A percentile compares a stretch with the other conserved stretches of the same genome.
Conservation (phyloP, 176 grass and related monocot species). For the Oryza meyeriana region DNA sequence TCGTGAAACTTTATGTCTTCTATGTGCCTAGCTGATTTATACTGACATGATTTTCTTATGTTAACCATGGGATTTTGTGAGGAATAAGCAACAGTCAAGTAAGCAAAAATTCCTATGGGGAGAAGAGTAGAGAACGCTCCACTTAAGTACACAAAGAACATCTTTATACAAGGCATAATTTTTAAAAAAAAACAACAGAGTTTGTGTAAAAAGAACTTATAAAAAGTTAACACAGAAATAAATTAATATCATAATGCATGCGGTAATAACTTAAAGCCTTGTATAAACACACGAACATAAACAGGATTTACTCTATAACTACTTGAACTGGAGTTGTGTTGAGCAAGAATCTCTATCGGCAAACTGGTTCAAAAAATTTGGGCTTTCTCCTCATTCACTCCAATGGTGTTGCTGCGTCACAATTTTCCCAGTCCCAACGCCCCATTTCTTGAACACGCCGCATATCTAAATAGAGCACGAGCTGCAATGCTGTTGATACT, state of each 20-base stretch:
- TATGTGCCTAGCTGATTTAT: no score
- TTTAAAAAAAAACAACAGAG: background rate
- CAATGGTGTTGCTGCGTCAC: background rate
- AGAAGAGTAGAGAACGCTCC: no score
- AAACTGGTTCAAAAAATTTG: background rate
- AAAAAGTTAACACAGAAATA: background rate
- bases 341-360: background rate
- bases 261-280: no score
- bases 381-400: background rate
- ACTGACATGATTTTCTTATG: no score
- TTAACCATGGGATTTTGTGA: no score
- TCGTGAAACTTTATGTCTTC: no score
- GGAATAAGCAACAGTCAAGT: no score
- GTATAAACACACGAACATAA: background rate
- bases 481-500: background rate
- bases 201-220: background rate
- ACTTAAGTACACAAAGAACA: background rate
- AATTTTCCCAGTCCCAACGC: background rate
- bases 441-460: background rate
- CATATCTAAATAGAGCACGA: background rate
- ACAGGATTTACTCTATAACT: background rate
- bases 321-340: background rate
- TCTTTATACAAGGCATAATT: background rate
- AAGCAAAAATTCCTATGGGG: background rate
- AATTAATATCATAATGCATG: background rate